A percentile compares a stretch with the other conserved stretches of the same genome.
Conservation (phyloP, 495 filamentous ascomycete genomes). For the Hypoxylon crocopeplum region DNA sequence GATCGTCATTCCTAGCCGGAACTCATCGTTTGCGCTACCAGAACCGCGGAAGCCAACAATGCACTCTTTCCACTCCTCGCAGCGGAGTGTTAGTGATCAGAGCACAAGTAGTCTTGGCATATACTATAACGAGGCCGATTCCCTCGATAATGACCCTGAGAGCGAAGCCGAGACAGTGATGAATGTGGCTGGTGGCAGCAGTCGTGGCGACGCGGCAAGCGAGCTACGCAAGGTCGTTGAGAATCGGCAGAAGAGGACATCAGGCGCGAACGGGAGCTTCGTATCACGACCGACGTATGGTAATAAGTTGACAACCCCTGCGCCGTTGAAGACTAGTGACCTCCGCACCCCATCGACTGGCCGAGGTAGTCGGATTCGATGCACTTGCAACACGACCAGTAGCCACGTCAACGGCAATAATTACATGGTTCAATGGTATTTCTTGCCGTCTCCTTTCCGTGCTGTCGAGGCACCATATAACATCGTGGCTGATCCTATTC, state of each 20-base stretch:
- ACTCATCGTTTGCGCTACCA: slow-evolving; percentile 66
- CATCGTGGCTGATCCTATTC: slow-evolving; percentile 19
- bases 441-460: slow-evolving; percentile 29
- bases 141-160: slow-evolving; percentile 44
- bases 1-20: slow-evolving; percentile 68
- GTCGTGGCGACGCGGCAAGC: slow-evolving; percentile 57
- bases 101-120: slow-evolving; percentile 51
- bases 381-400: slow-evolving; percentile 67
- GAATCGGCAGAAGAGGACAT: slow-evolving; percentile 61
- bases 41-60: slow-evolving; percentile 56
- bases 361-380: slow-evolving; percentile 67
- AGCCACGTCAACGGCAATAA: slow-evolving; percentile 62
- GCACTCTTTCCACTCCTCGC: slow-evolving; percentile 63
- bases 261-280: slow-evolving; percentile 38
- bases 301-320: slow-evolving; percentile 60
- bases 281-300: slow-evolving; percentile 30
- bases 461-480: not conserved
- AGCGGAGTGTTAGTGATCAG: slow-evolving; percentile 52
- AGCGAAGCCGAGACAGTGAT: slow-evolving; percentile 67
- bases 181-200: slow-evolving; percentile 48
- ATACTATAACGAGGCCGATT: slow-evolving; percentile 30
- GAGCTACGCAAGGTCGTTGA: slow-evolving; percentile 78
- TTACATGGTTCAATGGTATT: slow-evolving; percentile 85
- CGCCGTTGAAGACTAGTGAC: slow-evolving; percentile 70
- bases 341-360: slow-evolving; percentile 71